Evolutionary conservation across 495 filamentous ascomycete genomes (phyloP).

Genomic region (Neohortaea acidophila): DNA sequence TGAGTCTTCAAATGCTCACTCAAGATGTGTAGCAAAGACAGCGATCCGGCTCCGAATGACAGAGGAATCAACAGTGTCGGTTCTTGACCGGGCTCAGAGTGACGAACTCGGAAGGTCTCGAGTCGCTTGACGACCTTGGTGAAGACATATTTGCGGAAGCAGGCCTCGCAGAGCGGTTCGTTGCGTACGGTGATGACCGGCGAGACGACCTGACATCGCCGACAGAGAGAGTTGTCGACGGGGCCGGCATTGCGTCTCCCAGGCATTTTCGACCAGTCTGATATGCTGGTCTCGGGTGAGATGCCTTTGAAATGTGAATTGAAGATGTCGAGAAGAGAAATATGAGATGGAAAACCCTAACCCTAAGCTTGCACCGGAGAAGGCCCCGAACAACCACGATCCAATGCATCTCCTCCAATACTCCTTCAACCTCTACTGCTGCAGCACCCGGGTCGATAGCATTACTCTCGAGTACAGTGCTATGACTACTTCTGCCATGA

Average conservation of each 20-base stretch:
- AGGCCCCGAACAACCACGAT: no score
- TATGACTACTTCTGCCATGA: no score
- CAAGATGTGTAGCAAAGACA: constrained; percentile 61
- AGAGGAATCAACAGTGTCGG: constrained; percentile 57
- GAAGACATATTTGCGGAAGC: constrained; percentile 59
- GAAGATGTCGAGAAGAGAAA: no score
- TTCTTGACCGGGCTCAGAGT: constrained; percentile 25
- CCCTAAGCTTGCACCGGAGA: no score
- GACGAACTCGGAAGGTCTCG: constrained; percentile 41
- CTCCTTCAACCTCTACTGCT: no score
- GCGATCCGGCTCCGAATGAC: constrained; percentile 71
- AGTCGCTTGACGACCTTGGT: constrained; percentile 69
- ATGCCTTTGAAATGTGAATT: no score
- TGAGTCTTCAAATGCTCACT: constrained; percentile 49
- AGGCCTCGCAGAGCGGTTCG: constrained; percentile 42
- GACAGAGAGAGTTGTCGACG: constrained; percentile 14
- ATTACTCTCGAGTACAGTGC: no score
- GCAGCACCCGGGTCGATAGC: no score
- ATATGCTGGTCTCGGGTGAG: no score
- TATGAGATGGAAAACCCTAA: no score
- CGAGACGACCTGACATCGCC: constrained; percentile 19
- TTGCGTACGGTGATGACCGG: constrained; percentile 23
- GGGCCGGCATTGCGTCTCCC: constrained; percentile 3
- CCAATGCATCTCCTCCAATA: no score
- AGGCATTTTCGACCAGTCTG: constrained; percentile 9